Base-by-base conservation (phyloP, 495 filamentous ascomycete genomes). In the Xylaria cubensis region DNA sequence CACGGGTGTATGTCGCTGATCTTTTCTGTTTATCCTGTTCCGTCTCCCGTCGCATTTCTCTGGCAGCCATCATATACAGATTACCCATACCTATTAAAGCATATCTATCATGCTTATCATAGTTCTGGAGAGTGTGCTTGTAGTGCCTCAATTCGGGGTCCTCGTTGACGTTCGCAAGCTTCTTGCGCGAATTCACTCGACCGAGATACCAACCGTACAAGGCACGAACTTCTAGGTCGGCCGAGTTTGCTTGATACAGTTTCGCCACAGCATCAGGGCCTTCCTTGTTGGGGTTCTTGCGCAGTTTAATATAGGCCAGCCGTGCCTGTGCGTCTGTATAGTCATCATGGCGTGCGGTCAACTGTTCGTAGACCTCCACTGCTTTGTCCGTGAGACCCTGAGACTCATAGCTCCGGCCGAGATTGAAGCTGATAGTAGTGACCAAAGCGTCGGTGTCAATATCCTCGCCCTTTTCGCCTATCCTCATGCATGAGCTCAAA, bases 21-120 rank as follows among this genome's bases (percentile, higher is more conserved):
- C 95, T 90, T 82, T 97, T 97, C 72, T 96, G 92, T 82, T 92
- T 96, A 66, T 99, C 95, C 69, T 87, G 83, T 19, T 98, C 96
- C 3, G 92, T 92, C 50, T 96, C 92, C 63, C 95, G 88, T 58
- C 92, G 91, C 95, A 98, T 98, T 80, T 99, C 96, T 53, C 96
- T 90, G 2, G 96, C 96, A 53, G 92, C 88, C 67, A 90, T 83
- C 41, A 98, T 87, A 76, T 95, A 92, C 62, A 98, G 81, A 81
- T 99, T 99, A 24, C 96, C 96, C 96, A 99, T 98, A 7, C 92
- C 95, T 13, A 94, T 94, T 42, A 99, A 84, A 5, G 96, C 92
- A 80, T 98, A 99, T 17, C 93, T 90, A 76, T 99, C 96, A 79
- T 98, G 96, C 85, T 99, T 98, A 81, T 98, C 94, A 79, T 93